Evolutionary conservation across 805 yeast genomes (phyloP).

Genomic region (Henningerozyma blattae): DNA sequence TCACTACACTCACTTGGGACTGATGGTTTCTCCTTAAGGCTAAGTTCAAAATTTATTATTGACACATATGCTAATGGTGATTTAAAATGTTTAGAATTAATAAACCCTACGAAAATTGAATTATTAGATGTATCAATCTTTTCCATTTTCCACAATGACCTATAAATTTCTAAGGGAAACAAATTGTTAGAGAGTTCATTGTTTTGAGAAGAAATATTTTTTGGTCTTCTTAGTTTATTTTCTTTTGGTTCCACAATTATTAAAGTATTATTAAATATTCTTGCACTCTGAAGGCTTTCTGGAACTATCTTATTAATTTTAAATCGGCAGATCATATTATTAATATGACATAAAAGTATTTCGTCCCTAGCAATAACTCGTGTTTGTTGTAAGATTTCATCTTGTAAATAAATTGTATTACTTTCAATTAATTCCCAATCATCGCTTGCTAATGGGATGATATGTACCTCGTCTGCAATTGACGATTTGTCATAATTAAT

Average conservation of each 20-base stretch:
- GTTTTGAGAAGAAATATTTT: neutral
- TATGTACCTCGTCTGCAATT: conserved; percentile 44
- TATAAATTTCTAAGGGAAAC: neutral
- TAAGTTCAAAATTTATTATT: too few relatives aligned
- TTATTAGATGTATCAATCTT: neutral
- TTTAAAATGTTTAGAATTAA: conserved; percentile 3
- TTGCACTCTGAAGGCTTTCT: conserved; percentile 29
- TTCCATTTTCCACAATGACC: conserved; percentile 3
- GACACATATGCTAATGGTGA: conserved; percentile 21
- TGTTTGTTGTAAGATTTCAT: conserved; percentile 63
- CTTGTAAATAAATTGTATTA: conserved; percentile 68
- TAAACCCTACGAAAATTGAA: neutral
- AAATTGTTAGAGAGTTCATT: neutral
- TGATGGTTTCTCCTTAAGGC: too few relatives aligned
- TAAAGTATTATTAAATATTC: conserved; percentile 52
- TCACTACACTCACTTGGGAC: too few relatives aligned
- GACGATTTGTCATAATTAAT: conserved; percentile 6
- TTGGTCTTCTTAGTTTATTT: conserved; percentile 22
- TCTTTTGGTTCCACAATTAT: conserved; percentile 67
- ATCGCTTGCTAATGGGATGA: conserved; percentile 64
- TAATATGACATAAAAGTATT: conserved; percentile 56
- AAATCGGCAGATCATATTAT: conserved; percentile 46
- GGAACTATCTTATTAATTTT: conserved; percentile 37
- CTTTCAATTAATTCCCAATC: conserved; percentile 91
- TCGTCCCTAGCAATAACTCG: conserved; percentile 57